A percentile compares a stretch with the other conserved stretches of the same genome.
phyloP scores from a whole-genome alignment of 1,284 basidiomycete species.

The Cerioporus squamosus region DNA sequence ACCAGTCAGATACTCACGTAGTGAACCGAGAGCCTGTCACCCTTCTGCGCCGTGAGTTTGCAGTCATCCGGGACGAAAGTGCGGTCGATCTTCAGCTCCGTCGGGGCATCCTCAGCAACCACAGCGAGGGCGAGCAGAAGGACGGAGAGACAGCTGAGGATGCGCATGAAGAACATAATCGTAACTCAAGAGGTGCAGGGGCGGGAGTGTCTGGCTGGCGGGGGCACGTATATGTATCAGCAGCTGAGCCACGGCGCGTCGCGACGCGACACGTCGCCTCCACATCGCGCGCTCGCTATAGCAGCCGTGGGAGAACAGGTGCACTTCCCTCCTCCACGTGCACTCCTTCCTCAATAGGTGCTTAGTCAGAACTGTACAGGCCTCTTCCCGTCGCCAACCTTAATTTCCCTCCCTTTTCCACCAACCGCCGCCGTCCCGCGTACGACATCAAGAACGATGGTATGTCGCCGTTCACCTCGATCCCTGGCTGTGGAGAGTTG shows the following conservation, averaged over 20 bases:
- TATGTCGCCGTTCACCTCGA: conserved; percentile 20
- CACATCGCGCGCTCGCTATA: conserved; percentile 16
- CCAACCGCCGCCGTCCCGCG: conserved; percentile 32
- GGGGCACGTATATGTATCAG: too few relatives aligned
- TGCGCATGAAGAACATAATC: conserved; percentile 22
- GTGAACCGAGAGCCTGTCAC: conserved; percentile 77
- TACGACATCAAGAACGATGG: conserved; percentile 39
- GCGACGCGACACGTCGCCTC: conserved; percentile 17
- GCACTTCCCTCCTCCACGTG: too few relatives aligned
- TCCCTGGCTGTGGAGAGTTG: not conserved
- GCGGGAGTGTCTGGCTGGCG: too few relatives aligned
- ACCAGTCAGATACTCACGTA: conserved; percentile 58
- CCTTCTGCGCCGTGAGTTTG: conserved; percentile 57
- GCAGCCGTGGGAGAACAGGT: conserved; percentile 25
- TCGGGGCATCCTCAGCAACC: conserved; percentile 47
- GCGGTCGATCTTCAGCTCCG: conserved; percentile 63
- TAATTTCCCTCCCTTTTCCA: conserved; percentile 38
- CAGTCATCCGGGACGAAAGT: conserved; percentile 67
- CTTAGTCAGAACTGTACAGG: conserved; percentile 46
- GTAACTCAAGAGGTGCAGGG: not conserved
- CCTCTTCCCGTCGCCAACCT: conserved; percentile 32
- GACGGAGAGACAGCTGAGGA: conserved; percentile 38
- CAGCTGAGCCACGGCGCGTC: conserved; percentile 14
- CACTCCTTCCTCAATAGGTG: conserved; percentile 16
- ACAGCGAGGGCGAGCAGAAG: conserved; percentile 43